phyloP scores from a whole-genome alignment of 306 rosid genomes.

The Leucaena leucocephala region DNA sequence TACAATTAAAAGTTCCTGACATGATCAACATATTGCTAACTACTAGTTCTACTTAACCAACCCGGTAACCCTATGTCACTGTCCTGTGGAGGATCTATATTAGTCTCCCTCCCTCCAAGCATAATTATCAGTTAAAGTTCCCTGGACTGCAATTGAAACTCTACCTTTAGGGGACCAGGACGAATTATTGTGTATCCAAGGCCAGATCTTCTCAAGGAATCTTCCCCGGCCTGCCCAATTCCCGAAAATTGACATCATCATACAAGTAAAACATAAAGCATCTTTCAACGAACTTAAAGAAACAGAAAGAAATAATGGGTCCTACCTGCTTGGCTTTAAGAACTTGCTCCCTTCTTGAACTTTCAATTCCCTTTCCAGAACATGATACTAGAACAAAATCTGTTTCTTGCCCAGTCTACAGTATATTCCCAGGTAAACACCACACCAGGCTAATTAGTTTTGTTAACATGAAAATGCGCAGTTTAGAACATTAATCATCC shows the following conservation, averaged over 20 bases:
- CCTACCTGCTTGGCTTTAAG: slow-evolving; percentile 92
- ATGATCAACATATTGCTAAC: not conserved
- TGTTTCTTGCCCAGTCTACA: slow-evolving; percentile 96
- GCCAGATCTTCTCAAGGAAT: slow-evolving; percentile 89
- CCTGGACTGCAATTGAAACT: slow-evolving; percentile 28
- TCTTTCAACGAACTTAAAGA: slow-evolving; percentile 20
- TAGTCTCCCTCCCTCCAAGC: not conserved
- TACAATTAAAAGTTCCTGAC: not conserved
- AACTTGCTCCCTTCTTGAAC: slow-evolving; percentile 93
- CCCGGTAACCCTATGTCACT: not conserved
- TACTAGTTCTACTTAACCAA: not conserved
- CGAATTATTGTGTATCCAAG: slow-evolving; percentile 95
- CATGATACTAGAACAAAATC: slow-evolving; percentile 95
- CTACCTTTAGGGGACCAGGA: slow-evolving; percentile 93
- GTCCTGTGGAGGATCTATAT: not conserved
- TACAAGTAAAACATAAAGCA: slow-evolving; percentile 3
- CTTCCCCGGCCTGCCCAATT: slow-evolving; percentile 90
- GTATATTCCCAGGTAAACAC: slow-evolving; percentile 36
- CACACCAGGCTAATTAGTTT: slow-evolving; percentile 26
- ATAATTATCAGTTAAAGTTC: not conserved
- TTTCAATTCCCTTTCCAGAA: slow-evolving; percentile 90
- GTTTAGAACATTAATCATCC: slow-evolving; percentile 19
- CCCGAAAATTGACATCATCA: slow-evolving; percentile 34
- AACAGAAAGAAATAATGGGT: slow-evolving; percentile 35
- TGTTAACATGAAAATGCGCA: not conserved